Evolutionary conservation across 495 filamentous ascomycete genomes (phyloP), one percentile per base, ranked within the genome.

Genomic region (Penicillium coprophilum): DNA sequence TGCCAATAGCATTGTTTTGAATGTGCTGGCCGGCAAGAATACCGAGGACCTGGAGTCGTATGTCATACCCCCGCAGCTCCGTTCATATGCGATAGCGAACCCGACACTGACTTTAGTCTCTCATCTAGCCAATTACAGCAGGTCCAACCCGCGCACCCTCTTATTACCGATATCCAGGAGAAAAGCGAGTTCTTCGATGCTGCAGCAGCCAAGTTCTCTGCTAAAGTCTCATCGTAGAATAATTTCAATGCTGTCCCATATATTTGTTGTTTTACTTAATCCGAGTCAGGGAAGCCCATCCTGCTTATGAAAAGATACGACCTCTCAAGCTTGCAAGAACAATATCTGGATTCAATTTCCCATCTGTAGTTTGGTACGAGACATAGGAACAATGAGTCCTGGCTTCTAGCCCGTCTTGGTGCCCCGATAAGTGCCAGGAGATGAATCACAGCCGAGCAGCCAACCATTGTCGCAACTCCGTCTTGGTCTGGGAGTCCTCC

Each of bases 141-240:
- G 27, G 61, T 67, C 2, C 74, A 84, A 19, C 79, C 86, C 8
- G 71, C 83, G 27, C 91, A 96, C 66, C 64, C 81, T 13, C 77
- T 91, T 41, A 68, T 95, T 56, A 60, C 66, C 40, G 89, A 92
- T 59, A 65, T 92, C 34, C 76, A 85, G 52, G 88, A 90, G 73
- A 95, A 92, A 82, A 86, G 81, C 65, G 83, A 77, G 13, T 66
- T 88, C 50, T 96, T 96, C 65, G 91, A 94, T 67, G 84, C 84
- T 56, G 87, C 89, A 6, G 89, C 90, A 5, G 75, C 80, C 3
- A 94, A 91, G 71, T 93, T 89, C 70, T 80, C 84, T 44, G 80
- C 89, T 11, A 91, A 87, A 72, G 85, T 87, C 45, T 75, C 82
- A 17, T 82, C 84, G 51, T 88, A 69, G 47, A 51, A 48, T 41